Evolutionary conservation across 2,329 filamentous ascomycete genomes (phyloP).

Genomic region (Moelleriella libera): DNA sequence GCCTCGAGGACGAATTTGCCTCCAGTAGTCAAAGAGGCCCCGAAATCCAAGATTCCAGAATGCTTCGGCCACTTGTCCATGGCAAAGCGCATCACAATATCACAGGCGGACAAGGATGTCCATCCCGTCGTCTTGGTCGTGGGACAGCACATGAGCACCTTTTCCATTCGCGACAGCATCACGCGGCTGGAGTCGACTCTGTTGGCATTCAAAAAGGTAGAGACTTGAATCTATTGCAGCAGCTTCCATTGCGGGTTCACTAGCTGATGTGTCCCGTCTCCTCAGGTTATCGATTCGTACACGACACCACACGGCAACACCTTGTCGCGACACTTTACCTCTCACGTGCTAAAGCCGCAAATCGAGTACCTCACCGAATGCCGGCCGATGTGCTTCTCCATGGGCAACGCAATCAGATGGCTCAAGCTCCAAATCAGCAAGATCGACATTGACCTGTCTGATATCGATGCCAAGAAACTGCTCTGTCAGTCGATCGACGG

Average conservation of each 20-base stretch:
- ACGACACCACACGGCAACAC: conserved; percentile 74
- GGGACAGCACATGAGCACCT: conserved; percentile 81
- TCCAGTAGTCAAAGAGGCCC: conserved; percentile 28
- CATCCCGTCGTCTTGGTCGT: conserved; percentile 75
- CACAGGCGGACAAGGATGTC: conserved; percentile 58
- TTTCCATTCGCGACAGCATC: conserved; percentile 79
- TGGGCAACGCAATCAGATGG: conserved; percentile 93
- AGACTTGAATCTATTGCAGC: not conserved
- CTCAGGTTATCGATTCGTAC: conserved; percentile 80
- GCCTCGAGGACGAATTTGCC: conserved; percentile 16
- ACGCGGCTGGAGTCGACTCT: conserved; percentile 78
- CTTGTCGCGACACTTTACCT: conserved; percentile 79
- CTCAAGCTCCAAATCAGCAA: conserved; percentile 87
- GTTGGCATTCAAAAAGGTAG: conserved; percentile 73
- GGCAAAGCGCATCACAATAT: conserved; percentile 38
- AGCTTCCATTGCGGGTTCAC: too few species aligned
- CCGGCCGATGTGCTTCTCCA: conserved; percentile 88
- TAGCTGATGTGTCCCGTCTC: too few species aligned
- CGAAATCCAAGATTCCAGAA: conserved; percentile 48
- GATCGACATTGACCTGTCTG: conserved; percentile 73
- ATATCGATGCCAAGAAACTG: conserved; percentile 65
- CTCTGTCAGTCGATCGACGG: conserved; percentile 72
- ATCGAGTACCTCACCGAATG: conserved; percentile 91
- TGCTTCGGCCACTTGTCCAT: conserved; percentile 76
- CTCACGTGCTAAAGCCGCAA: conserved; percentile 82